Evolutionary conservation across 2,329 filamentous ascomycete genomes (phyloP).

Genomic region (Endocalyx cinctus): DNA sequence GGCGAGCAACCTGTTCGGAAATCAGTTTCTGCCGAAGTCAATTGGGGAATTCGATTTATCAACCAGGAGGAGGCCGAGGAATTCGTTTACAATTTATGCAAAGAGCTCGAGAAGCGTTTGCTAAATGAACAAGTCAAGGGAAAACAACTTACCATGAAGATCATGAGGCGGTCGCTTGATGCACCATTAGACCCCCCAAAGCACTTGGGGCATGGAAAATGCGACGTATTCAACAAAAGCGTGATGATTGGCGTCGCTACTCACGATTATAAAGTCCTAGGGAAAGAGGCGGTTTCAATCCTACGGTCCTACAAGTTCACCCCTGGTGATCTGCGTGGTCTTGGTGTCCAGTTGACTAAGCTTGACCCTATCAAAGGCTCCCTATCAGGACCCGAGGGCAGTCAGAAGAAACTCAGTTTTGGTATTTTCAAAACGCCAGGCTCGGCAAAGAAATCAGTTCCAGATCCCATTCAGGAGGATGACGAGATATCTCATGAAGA

Average conservation of each 20-base stretch:
- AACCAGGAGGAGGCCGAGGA: slow-evolving; percentile 90
- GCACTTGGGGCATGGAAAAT: slow-evolving; percentile 91
- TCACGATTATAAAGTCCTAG: slow-evolving; percentile 64
- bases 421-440: slow-evolving; percentile 43
- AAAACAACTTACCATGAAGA: slow-evolving; percentile 84
- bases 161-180: slow-evolving; percentile 83
- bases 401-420: slow-evolving; percentile 76
- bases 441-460: slow-evolving; percentile 31
- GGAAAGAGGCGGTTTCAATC: slow-evolving; percentile 80
- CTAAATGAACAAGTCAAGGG: slow-evolving; percentile 82
- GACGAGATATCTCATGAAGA: slow-evolving; percentile 31
- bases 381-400: slow-evolving; percentile 58
- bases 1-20: slow-evolving; percentile 83
- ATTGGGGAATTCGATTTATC: slow-evolving; percentile 95
- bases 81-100: slow-evolving; percentile 79
- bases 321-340: slow-evolving; percentile 85
- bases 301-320: slow-evolving; percentile 77
- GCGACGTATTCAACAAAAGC: slow-evolving; percentile 91
- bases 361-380: slow-evolving; percentile 70
- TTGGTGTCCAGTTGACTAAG: slow-evolving; percentile 92
- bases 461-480: slow-evolving; percentile 49
- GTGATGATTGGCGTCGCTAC: slow-evolving; percentile 78
- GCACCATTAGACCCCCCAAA: slow-evolving; percentile 90
- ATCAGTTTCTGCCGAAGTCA: slow-evolving; percentile 94
- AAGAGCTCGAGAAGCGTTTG: slow-evolving; percentile 76